These are phyloP conservation scores for Scopulariopsis brevicaulis DNA, from an alignment of 2,329 filamentous ascomycete genomes.

Conservation along the genomic window DNA sequence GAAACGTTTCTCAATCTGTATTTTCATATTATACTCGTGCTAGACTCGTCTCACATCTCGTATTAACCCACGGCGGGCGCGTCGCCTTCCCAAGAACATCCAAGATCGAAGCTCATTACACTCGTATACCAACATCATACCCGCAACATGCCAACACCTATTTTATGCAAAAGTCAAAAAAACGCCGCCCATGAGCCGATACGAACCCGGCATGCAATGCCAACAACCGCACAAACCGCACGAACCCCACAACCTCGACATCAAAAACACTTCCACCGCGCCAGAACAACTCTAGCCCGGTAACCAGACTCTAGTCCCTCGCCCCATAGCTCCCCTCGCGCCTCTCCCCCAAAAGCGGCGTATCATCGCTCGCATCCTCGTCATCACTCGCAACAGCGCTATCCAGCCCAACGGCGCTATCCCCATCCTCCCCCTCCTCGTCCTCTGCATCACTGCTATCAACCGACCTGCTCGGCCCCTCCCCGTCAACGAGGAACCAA, in stretches of 20 bases:
- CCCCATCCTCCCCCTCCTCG: constrained; percentile 14
- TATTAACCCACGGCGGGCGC: too few relatives aligned
- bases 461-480: constrained; percentile 41
- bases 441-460: constrained; percentile 22
- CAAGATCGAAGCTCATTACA: neutral
- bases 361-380: neutral
- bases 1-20: neutral
- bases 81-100: too few relatives aligned
- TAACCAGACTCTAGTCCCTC: neutral
- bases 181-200: neutral
- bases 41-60: too few relatives aligned
- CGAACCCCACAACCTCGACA: neutral
- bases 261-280: neutral
- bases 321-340: neutral
- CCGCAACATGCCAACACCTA: neutral
- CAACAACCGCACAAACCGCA: neutral
- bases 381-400: neutral
- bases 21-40: too few relatives aligned
- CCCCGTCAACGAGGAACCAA: constrained; percentile 62
- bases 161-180: neutral
- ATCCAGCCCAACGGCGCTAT: neutral
- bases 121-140: neutral
- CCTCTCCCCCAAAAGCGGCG: constrained; percentile 1
- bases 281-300: neutral
- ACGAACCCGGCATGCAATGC: neutral